These are phyloP conservation scores for Tulasnella sp. DNA, from an alignment of 768 basidiomycete species.

Conservation along the genomic window DNA sequence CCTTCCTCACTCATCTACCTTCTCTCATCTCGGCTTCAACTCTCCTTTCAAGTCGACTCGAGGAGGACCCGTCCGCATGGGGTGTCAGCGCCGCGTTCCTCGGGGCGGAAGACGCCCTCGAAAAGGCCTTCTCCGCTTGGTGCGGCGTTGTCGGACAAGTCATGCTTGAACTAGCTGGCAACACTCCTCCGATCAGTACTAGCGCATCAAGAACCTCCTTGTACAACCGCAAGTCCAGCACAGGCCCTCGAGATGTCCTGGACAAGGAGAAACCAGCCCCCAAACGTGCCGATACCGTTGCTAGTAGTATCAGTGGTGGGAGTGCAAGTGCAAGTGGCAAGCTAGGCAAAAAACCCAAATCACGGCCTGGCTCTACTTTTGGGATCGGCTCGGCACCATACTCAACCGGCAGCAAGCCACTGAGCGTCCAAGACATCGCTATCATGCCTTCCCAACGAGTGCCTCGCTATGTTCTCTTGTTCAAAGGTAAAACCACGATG, in stretches of 20 bases:
- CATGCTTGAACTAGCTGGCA: constrained; percentile 27
- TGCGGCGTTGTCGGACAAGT: constrained; percentile 43
- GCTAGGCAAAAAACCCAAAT: not conserved
- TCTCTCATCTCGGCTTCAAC: constrained; percentile 47
- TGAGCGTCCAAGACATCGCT: constrained; percentile 48
- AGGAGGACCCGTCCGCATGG: constrained; percentile 56
- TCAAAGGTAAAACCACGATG: constrained; percentile 42
- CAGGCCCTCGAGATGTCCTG: not conserved
- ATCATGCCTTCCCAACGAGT: constrained; percentile 58
- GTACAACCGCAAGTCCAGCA: constrained; percentile 11
- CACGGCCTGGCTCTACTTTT: not conserved
- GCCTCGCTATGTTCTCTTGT: constrained; percentile 55
- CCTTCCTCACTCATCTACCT: constrained; percentile 46
- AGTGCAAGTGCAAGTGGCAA: not conserved
- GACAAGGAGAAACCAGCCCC: constrained; percentile 1
- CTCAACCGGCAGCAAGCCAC: constrained; percentile 23
- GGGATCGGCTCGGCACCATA: not conserved
- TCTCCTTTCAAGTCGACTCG: constrained; percentile 42
- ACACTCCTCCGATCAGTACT: not conserved
- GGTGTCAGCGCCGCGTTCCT: constrained; percentile 58
- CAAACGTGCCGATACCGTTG: constrained; percentile 20
- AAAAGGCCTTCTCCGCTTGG: constrained; percentile 52
- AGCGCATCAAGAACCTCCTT: constrained; percentile 13
- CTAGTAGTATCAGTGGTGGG: constrained; percentile 4
- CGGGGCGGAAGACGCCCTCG: constrained; percentile 44